phyloP scores from a whole-genome alignment of 1,284 basidiomycete species.

The Cronartium quercuum region DNA sequence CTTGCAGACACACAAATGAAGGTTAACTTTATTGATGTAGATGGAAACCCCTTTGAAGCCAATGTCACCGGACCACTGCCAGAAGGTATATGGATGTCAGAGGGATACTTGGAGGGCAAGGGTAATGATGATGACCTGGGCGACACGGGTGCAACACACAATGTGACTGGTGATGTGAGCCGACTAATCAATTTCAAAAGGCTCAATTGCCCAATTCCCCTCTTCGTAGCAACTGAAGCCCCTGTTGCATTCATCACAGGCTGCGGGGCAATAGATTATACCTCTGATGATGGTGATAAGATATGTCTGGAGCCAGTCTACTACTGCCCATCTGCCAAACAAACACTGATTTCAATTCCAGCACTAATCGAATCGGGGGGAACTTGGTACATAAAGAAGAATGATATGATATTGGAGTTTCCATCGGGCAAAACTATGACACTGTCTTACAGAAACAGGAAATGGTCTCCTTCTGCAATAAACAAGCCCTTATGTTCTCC shows the following conservation, averaged over 20 bases:
- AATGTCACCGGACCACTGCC: background rate
- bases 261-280: background rate
- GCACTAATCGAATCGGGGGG: background rate
- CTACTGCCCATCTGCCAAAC: background rate
- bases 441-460: background rate
- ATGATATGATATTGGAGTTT: background rate
- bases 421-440: background rate
- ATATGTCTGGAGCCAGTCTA: background rate
- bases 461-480: background rate
- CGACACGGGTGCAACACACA: conserved; percentile 1
- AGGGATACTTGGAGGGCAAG: background rate
- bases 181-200: background rate
- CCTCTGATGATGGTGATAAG: background rate
- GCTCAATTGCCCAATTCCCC: background rate
- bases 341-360: background rate
- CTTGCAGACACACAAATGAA: background rate
- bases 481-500: background rate
- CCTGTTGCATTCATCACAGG: background rate
- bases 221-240: background rate
- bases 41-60: background rate
- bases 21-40: background rate
- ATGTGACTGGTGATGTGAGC: conserved; percentile 3
- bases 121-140: background rate
- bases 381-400: background rate
- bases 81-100: background rate